Evolutionary conservation across 2,329 filamentous ascomycete genomes (phyloP).

Genomic region (Penicillium sp.): DNA sequence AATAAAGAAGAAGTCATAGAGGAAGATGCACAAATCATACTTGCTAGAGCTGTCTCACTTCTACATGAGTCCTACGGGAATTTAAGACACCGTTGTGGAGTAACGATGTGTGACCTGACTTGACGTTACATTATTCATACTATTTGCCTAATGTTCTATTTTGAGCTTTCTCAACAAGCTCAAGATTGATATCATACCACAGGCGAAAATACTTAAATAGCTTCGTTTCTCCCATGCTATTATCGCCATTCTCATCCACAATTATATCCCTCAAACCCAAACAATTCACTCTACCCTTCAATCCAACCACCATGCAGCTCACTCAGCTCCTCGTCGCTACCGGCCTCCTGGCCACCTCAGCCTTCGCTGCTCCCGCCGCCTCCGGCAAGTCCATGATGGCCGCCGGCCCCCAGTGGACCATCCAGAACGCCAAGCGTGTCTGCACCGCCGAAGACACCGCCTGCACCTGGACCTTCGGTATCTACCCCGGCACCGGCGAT

Average conservation of each 20-base stretch:
- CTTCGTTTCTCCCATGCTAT: background rate
- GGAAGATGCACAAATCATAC: constrained; percentile 4
- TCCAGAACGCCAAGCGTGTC: background rate
- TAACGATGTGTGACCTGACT: background rate
- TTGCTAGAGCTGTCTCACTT: constrained; percentile 1
- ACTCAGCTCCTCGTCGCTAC: background rate
- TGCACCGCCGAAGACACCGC: background rate
- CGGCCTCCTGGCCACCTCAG: constrained; percentile 1
- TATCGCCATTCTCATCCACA: background rate
- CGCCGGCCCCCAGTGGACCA: constrained; percentile 20
- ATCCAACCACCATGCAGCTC: background rate
- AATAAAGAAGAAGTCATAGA: background rate
- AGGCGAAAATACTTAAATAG: background rate
- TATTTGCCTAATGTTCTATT: background rate
- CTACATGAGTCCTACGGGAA: background rate
- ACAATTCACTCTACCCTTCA: background rate
- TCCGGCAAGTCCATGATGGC: constrained; percentile 42
- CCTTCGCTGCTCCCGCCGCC: constrained; percentile 14
- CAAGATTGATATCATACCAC: background rate
- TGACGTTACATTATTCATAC: constrained; percentile 1
- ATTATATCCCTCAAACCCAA: background rate
- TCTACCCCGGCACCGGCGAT: background rate
- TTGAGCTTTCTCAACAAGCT: background rate
- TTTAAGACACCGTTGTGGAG: constrained; percentile 6
- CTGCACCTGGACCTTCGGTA: background rate